phyloP scores from a whole-genome alignment of 1,284 basidiomycete genomes.

The Boletus smithii region DNA sequence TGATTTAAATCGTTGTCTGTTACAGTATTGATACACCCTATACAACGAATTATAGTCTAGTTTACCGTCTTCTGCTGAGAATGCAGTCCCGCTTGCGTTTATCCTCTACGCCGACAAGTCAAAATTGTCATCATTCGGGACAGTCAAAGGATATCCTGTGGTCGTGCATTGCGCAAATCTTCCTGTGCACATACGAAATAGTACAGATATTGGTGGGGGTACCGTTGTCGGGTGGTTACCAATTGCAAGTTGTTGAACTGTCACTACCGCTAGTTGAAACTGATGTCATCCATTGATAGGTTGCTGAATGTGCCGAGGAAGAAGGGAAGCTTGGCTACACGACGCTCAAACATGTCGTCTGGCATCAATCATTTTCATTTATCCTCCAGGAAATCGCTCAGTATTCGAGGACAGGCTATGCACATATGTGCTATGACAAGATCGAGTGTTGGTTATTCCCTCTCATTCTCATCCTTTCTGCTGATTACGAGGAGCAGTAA shows the following conservation, averaged over 20 bases:
- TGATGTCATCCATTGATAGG: slow-evolving; percentile 21
- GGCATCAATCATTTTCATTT: slow-evolving; percentile 24
- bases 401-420: slow-evolving; percentile 5
- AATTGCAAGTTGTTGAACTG: neutral
- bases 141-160: neutral
- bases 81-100: neutral
- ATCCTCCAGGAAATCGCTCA: slow-evolving; percentile 10
- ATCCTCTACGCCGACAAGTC: neutral
- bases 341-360: slow-evolving; percentile 36
- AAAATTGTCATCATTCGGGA: neutral
- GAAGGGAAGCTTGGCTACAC: slow-evolving; percentile 30
- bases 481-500: slow-evolving; percentile 22
- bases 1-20: too few relatives aligned
- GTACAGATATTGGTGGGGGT: slow-evolving; percentile 35
- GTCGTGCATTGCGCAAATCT: neutral
- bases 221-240: slow-evolving; percentile 44
- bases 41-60: too few relatives aligned
- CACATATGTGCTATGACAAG: slow-evolving; percentile 7
- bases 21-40: too few relatives aligned
- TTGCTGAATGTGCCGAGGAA: slow-evolving; percentile 28
- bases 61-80: neutral
- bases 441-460: slow-evolving; percentile 9
- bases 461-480: slow-evolving; percentile 16
- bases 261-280: neutral
- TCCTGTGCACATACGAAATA: neutral